Evolutionary conservation across 164 flowering plant species (phyloP).

Genomic region (Sedum album): DNA sequence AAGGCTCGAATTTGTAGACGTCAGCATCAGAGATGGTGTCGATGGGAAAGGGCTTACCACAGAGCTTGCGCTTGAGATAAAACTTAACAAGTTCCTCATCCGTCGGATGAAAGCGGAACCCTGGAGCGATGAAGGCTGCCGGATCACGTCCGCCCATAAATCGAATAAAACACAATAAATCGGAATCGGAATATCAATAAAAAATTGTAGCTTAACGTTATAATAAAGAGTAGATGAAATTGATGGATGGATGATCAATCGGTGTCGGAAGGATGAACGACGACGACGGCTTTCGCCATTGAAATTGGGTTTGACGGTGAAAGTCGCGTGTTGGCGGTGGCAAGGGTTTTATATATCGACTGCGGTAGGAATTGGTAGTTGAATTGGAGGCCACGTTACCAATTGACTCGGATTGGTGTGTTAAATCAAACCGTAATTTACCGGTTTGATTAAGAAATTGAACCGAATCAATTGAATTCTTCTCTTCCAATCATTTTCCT

Average conservation of each 20-base stretch:
- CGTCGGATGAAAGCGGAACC: conserved; percentile 24
- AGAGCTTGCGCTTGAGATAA: conserved; percentile 21
- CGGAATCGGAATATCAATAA: background rate
- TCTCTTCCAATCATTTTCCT: no score
- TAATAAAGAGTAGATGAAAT: background rate
- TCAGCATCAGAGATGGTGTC: conserved; percentile 19
- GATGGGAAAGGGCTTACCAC: conserved; percentile 13
- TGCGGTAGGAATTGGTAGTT: no score
- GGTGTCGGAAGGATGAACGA: background rate
- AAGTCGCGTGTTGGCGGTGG: background rate
- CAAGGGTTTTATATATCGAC: background rate
- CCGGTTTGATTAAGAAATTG: no score
- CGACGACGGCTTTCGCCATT: background rate
- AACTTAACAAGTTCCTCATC: conserved; percentile 21
- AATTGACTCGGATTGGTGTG: no score
- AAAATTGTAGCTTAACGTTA: background rate
- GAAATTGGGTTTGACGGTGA: background rate
- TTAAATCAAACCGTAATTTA: no score
- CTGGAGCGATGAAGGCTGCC: conserved; percentile 15
- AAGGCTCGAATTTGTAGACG: conserved; percentile 22
- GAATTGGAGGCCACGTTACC: no score
- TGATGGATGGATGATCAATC: background rate
- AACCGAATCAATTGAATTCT: no score
- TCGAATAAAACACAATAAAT: background rate
- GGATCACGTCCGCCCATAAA: conserved; percentile 12